Percentiles rank a stretch among this genome's conserved stretches.
Conservation (phyloP, 2,329 filamentous ascomycete genomes). For the Aspergillus novofumigatus region DNA sequence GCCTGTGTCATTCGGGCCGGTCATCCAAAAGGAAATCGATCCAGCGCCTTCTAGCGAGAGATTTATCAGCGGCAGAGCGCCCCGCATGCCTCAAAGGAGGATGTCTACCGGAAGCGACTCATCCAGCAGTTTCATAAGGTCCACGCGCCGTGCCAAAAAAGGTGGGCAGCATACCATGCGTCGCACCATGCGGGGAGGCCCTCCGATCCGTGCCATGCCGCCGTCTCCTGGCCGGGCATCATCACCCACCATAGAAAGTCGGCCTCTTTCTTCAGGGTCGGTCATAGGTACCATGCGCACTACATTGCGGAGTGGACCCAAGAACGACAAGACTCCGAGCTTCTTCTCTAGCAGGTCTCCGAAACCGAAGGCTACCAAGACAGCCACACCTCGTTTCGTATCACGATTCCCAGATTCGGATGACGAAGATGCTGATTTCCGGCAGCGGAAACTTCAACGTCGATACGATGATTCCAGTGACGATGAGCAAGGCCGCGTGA, state of each 20-base stretch:
- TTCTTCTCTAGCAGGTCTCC: constrained; percentile 37
- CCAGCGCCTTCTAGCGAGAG: constrained; percentile 1
- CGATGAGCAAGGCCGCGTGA: constrained; percentile 51
- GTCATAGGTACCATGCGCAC: constrained; percentile 42
- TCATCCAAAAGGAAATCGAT: constrained; percentile 15
- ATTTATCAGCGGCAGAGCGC: constrained; percentile 4
- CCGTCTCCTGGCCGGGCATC: constrained; percentile 49
- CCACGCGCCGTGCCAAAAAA: constrained; percentile 45
- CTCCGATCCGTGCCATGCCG: constrained; percentile 33
- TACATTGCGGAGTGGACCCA: constrained; percentile 47
- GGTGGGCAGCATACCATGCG: constrained; percentile 60
- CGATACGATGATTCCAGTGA: constrained; percentile 72
- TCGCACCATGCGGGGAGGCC: constrained; percentile 63
- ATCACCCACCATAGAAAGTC: constrained; percentile 55
- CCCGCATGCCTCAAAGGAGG: constrained; percentile 44
- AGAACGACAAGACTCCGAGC: constrained; percentile 36
- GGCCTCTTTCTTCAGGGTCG: constrained; percentile 42
- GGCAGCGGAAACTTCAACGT: constrained; percentile 44
- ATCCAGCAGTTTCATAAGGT: constrained; percentile 73
- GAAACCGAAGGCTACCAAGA: constrained; percentile 24
- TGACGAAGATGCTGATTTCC: constrained; percentile 51
- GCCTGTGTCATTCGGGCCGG: constrained; percentile 21
- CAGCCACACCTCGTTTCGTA: constrained; percentile 31
- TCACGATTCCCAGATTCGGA: constrained; percentile 60
- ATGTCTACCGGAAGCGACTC: constrained; percentile 64